phyloP scores from a whole-genome alignment of 2,329 filamentous ascomycete genomes.

The Apiospora kogelbergensis region DNA sequence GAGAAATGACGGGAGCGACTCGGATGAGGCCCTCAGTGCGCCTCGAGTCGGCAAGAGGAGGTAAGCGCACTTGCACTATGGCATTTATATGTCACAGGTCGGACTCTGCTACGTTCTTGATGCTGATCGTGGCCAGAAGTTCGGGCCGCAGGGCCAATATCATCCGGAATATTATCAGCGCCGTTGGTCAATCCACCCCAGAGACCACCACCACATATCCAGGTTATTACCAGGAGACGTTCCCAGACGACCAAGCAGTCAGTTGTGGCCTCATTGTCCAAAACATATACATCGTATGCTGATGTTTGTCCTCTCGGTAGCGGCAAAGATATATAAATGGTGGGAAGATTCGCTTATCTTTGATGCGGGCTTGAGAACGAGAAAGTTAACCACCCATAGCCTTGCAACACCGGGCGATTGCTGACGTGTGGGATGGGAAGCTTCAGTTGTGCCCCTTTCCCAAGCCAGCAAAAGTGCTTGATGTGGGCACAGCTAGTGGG shows the following conservation, averaged over 20 bases:
- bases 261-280: background rate
- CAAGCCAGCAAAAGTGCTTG: constrained; percentile 12
- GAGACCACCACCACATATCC: background rate
- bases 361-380: background rate
- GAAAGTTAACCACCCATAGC: background rate
- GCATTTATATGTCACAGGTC: background rate
- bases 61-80: background rate
- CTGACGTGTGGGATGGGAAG: constrained; percentile 12
- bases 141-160: constrained; percentile 1
- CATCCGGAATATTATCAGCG: background rate
- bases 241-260: background rate
- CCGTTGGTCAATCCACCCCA: background rate
- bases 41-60: background rate
- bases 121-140: background rate
- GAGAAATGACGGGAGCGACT: background rate
- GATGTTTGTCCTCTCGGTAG: background rate
- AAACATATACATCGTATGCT: background rate
- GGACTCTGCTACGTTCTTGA: background rate
- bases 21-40: background rate
- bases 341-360: background rate
- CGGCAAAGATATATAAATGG: constrained; percentile 1
- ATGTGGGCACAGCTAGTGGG: constrained; percentile 13
- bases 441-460: constrained; percentile 8
- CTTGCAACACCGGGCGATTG: background rate
- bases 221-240: background rate